Conservation (phyloP, 2,329 filamentous ascomycete species). For the Cadophora malorum region DNA sequence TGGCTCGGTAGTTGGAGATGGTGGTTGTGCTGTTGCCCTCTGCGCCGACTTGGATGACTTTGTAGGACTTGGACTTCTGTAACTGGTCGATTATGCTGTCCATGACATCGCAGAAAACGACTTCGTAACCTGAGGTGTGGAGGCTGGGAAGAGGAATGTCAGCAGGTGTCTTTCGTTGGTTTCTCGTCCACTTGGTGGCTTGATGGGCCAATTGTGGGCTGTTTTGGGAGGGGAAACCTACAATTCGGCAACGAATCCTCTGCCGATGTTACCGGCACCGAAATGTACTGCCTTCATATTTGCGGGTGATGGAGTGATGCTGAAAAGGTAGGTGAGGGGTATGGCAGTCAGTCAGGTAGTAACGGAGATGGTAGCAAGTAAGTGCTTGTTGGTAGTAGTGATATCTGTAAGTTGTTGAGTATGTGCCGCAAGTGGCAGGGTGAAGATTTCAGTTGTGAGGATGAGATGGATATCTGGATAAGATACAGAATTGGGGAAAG, state of each 20-base stretch:
- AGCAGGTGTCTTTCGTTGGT: slow-evolving; percentile 17
- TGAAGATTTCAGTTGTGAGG: slow-evolving; percentile 6
- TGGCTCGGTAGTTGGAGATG: slow-evolving; percentile 94
- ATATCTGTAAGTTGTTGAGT: slow-evolving; percentile 8
- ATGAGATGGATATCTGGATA: background rate
- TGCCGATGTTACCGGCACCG: slow-evolving; percentile 83
- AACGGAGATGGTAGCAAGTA: slow-evolving; percentile 13
- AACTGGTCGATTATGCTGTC: slow-evolving; percentile 81
- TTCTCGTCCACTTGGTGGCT: background rate
- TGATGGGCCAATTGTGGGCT: background rate
- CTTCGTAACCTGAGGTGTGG: slow-evolving; percentile 92
- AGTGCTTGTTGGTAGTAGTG: background rate
- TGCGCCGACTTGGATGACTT: slow-evolving; percentile 89
- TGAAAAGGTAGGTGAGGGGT: slow-evolving; percentile 11
- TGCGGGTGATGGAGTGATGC: slow-evolving; percentile 10
- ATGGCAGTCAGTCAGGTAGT: slow-evolving; percentile 13
- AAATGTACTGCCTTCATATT: slow-evolving; percentile 77
- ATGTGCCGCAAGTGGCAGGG: slow-evolving; percentile 17
- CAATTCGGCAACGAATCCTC: slow-evolving; percentile 47
- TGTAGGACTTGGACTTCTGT: slow-evolving; percentile 78
- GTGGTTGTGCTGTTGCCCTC: slow-evolving; percentile 81
- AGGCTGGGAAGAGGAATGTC: slow-evolving; percentile 53
- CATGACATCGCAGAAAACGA: slow-evolving; percentile 95
- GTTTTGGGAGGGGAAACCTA: slow-evolving; percentile 25
- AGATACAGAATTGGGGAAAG: slow-evolving; percentile 1